phyloP scores from a whole-genome alignment of 2,329 filamentous ascomycete genomes.

The Graphilbum sp. region DNA sequence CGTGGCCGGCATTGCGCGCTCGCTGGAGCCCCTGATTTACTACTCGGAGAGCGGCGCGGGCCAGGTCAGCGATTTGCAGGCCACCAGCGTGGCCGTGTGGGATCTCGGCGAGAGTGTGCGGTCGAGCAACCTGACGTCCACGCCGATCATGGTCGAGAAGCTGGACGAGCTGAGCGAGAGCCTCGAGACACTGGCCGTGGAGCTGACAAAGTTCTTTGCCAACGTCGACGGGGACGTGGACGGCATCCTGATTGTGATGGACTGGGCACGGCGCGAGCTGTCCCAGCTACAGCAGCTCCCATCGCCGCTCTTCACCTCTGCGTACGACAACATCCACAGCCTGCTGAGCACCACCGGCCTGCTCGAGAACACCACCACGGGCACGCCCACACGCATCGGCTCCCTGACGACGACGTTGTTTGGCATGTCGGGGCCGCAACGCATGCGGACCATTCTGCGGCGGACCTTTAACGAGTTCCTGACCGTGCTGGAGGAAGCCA shows the following conservation, averaged over 20 bases:
- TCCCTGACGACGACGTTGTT: conserved; percentile 55
- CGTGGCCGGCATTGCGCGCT: conserved; percentile 73
- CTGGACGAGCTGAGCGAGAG: conserved; percentile 76
- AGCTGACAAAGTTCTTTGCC: conserved; percentile 83
- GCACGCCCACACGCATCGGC: conserved; percentile 52
- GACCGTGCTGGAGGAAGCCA: conserved; percentile 73
- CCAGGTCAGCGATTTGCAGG: conserved; percentile 76
- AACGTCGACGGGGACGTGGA: conserved; percentile 90
- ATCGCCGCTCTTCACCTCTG: conserved; percentile 42
- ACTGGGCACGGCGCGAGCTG: conserved; percentile 83
- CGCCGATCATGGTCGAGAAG: conserved; percentile 68
- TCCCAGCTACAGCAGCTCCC: conserved; percentile 47
- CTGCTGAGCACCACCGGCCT: conserved; percentile 50
- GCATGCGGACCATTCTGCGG: conserved; percentile 64
- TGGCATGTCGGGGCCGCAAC: conserved; percentile 65
- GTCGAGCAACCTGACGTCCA: conserved; percentile 79
- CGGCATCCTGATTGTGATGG: conserved; percentile 83
- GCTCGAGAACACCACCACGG: conserved; percentile 33
- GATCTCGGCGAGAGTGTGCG: conserved; percentile 84
- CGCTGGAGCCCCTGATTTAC: conserved; percentile 87
- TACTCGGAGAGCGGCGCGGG: conserved; percentile 80
- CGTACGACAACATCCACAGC: conserved; percentile 72
- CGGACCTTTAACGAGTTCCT: conserved; percentile 82
- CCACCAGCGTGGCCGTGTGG: conserved; percentile 86
- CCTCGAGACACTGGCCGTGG: conserved; percentile 67